A percentile compares a stretch with the other conserved stretches of the same genome.
Evolutionary conservation across 306 rosid species (phyloP).

Genomic region (Cajanus cajan): DNA sequence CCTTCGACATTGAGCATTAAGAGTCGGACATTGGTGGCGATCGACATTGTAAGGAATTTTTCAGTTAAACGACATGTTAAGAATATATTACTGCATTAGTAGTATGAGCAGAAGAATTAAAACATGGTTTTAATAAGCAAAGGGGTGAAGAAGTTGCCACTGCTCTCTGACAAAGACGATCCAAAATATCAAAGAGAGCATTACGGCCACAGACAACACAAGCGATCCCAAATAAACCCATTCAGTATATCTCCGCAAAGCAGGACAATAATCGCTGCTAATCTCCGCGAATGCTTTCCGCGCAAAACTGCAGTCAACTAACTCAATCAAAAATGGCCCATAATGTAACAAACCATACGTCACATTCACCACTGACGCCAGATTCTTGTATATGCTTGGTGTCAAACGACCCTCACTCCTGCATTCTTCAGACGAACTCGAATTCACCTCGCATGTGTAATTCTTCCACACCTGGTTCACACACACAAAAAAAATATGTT

Average conservation of each 20-base stretch:
- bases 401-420: constrained; percentile 55
- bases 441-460: constrained; percentile 51
- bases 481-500: no score
- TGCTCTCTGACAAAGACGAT: constrained; percentile 64
- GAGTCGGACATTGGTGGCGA: no score
- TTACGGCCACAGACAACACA: constrained; percentile 59
- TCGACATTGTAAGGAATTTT: no score
- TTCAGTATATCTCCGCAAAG: constrained; percentile 28
- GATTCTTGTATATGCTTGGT: constrained; percentile 47
- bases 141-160: not conserved
- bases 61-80: no score
- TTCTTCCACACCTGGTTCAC: constrained; percentile 82
- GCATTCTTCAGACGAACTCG: constrained; percentile 35
- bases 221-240: constrained; percentile 58
- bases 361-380: constrained; percentile 48
- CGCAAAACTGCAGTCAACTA: constrained; percentile 65
- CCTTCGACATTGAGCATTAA: no score
- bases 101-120: no score
- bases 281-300: constrained; percentile 57
- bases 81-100: no score
- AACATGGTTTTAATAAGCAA: no score
- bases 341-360: constrained; percentile 59
- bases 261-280: constrained; percentile 53
- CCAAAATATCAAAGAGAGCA: constrained; percentile 69
- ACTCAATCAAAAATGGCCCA: constrained; percentile 57